A percentile compares a stretch with the other conserved stretches of the same genome.
Conservation (phyloP, 805 yeast species). For the Lipomyces starkeyi region DNA sequence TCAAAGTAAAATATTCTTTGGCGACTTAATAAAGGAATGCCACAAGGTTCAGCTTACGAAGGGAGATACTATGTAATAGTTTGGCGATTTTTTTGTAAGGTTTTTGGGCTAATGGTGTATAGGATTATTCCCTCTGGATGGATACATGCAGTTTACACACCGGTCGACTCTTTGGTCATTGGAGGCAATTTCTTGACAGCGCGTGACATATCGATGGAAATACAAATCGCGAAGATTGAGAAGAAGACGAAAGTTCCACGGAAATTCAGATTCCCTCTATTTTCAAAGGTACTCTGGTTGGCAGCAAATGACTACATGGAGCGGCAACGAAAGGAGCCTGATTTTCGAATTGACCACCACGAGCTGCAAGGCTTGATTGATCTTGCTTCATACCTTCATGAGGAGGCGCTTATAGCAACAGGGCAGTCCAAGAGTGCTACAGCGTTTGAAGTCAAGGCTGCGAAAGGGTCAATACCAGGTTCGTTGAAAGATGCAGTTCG, state of each 20-base stretch:
- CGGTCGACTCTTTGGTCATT: slow-evolving; percentile 76
- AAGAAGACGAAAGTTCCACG: slow-evolving; percentile 71
- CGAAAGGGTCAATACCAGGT: slow-evolving; percentile 26
- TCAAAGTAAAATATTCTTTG: slow-evolving; percentile 70
- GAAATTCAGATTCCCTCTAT: slow-evolving; percentile 78
- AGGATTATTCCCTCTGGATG: slow-evolving; percentile 84
- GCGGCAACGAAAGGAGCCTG: background rate
- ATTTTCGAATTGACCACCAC: background rate
- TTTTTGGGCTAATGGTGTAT: background rate
- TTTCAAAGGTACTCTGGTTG: slow-evolving; percentile 72
- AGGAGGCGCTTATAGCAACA: slow-evolving; percentile 23
- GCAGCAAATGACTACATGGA: slow-evolving; percentile 55
- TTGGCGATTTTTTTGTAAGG: background rate
- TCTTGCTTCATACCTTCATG: slow-evolving; percentile 27
- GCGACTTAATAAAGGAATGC: slow-evolving; percentile 58
- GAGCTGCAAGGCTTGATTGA: slow-evolving; percentile 20
- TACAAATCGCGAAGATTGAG: slow-evolving; percentile 68
- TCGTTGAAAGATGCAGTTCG: slow-evolving; percentile 20
- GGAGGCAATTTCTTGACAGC: slow-evolving; percentile 87
- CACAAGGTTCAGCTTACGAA: slow-evolving; percentile 58
- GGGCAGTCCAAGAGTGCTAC: slow-evolving; percentile 21
- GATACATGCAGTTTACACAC: slow-evolving; percentile 90
- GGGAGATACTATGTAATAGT: slow-evolving; percentile 66
- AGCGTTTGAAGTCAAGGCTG: slow-evolving; percentile 26
- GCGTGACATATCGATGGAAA: slow-evolving; percentile 65